Conservation (phyloP, 164 flowering plant genomes). For the Vitis amurensis region DNA sequence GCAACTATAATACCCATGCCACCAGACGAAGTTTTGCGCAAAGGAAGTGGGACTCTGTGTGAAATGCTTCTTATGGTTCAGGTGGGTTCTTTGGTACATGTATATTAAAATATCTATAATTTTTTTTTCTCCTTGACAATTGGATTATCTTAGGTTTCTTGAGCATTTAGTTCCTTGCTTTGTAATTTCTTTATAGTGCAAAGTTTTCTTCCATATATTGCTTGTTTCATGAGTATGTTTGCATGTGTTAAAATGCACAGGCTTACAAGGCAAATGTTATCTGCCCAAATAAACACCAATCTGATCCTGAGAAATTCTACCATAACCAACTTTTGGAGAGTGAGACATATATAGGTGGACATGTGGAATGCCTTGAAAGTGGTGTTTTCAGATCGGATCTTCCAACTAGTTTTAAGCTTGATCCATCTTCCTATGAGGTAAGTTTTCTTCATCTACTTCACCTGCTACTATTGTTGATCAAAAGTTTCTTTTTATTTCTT, state of each 20-base stretch:
- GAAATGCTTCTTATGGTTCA: conserved; percentile 99
- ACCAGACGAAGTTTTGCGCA: conserved; percentile 99
- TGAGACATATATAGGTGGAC: conserved; percentile 99
- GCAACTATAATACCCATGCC: conserved; percentile 99
- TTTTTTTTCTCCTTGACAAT: background rate
- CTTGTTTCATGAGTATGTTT: background rate
- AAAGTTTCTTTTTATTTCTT: background rate
- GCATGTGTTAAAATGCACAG: conserved; percentile 34
- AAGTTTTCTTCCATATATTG: background rate
- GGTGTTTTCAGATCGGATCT: conserved; percentile 99
- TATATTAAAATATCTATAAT: background rate
- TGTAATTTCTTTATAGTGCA: background rate
- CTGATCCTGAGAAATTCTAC: conserved; percentile 87
- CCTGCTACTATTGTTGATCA: background rate
- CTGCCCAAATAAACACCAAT: conserved; percentile 97
- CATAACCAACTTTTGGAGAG: conserved; percentile 86
- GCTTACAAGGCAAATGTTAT: conserved; percentile 94
- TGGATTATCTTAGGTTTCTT: no score
- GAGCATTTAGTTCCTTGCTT: no score
- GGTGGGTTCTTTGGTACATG: conserved; percentile 44
- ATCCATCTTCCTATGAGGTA: conserved; percentile 90
- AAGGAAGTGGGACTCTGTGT: conserved; percentile 99
- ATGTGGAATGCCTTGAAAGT: conserved; percentile 99
- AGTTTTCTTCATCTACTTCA: conserved; percentile 12
- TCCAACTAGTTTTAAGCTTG: conserved; percentile 87